phyloP scores from a whole-genome alignment of 2,329 filamentous ascomycete genomes.

The Aplosporella prunicola region DNA sequence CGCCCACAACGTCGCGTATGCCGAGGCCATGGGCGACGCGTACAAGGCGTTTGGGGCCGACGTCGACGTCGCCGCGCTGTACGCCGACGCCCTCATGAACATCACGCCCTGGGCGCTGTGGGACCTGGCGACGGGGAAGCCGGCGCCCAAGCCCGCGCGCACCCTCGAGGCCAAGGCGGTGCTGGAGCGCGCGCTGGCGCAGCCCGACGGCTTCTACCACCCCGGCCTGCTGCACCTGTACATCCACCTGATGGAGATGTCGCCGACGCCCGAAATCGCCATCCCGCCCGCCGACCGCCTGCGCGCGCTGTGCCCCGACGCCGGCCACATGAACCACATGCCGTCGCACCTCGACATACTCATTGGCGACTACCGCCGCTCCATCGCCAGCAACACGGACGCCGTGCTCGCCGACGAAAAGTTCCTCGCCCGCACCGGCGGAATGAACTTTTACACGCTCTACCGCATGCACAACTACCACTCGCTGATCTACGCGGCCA shows the following conservation, averaged over 20 bases:
- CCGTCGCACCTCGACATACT: conserved; percentile 67
- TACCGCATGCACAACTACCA: conserved; percentile 69
- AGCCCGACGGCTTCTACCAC: conserved; percentile 45
- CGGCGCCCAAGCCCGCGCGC: conserved; percentile 43
- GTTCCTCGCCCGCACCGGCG: conserved; percentile 50
- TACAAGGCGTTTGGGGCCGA: conserved; percentile 46
- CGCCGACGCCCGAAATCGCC: conserved; percentile 52
- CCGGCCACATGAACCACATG: conserved; percentile 67
- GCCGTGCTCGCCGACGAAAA: conserved; percentile 61
- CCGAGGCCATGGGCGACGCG: conserved; percentile 49
- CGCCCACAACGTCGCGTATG: conserved; percentile 51
- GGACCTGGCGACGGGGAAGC: conserved; percentile 50
- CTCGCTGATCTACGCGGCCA: conserved; percentile 65
- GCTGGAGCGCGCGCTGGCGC: conserved; percentile 49
- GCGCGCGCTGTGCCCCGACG: conserved; percentile 56
- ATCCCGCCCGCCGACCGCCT: conserved; percentile 52
- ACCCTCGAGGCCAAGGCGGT: conserved; percentile 50
- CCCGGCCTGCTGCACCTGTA: conserved; percentile 66
- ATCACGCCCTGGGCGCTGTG: conserved; percentile 56
- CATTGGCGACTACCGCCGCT: conserved; percentile 58
- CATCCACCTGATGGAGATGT: conserved; percentile 74
- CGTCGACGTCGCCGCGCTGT: conserved; percentile 54
- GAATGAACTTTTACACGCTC: conserved; percentile 65
- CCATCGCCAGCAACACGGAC: conserved; percentile 56
- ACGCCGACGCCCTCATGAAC: conserved; percentile 57